Percentiles rank a stretch among this genome's conserved stretches.
Conservation (phyloP, 176 grass and related monocot species). For the Avena atlantica region DNA sequence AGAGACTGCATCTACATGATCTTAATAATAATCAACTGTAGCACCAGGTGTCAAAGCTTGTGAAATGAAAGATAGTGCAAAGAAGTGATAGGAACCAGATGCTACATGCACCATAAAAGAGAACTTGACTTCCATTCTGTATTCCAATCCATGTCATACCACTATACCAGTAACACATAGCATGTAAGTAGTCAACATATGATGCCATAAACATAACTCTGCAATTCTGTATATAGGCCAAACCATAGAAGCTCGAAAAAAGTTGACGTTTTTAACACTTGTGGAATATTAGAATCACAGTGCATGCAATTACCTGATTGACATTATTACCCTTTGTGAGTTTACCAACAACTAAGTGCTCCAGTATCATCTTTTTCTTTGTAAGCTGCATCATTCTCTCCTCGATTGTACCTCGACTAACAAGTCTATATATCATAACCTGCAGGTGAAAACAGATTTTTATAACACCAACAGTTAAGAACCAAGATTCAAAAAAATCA, state of each 20-base stretch:
- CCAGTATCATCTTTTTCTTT: constrained; percentile 98
- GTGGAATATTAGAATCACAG: constrained; percentile 24
- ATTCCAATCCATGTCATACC: no score
- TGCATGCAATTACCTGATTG: constrained; percentile 74
- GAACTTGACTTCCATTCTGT: background rate
- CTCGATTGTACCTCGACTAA: constrained; percentile 98
- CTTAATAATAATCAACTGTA: constrained; percentile 12
- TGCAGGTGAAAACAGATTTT: constrained; percentile 52
- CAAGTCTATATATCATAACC: constrained; percentile 99
- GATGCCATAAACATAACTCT: background rate
- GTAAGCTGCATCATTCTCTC: constrained; percentile 99
- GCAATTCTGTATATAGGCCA: background rate
- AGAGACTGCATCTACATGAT: constrained; percentile 30
- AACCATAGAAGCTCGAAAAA: constrained; percentile 14
- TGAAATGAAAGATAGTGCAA: constrained; percentile 16
- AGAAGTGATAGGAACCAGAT: constrained; percentile 3
- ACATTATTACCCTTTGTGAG: constrained; percentile 86
- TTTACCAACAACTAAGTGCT: constrained; percentile 96
- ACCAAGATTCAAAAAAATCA: constrained; percentile 25
- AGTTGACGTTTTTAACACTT: background rate
- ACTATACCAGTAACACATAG: background rate
- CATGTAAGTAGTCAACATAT: constrained; percentile 23
- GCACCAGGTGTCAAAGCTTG: constrained; percentile 13
- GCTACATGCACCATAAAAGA: constrained; percentile 22
- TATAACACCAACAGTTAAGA: background rate